Evolutionary conservation across 192 early-diverging fungal genomes (phyloP).

Genomic region (Coemansia sp.): DNA sequence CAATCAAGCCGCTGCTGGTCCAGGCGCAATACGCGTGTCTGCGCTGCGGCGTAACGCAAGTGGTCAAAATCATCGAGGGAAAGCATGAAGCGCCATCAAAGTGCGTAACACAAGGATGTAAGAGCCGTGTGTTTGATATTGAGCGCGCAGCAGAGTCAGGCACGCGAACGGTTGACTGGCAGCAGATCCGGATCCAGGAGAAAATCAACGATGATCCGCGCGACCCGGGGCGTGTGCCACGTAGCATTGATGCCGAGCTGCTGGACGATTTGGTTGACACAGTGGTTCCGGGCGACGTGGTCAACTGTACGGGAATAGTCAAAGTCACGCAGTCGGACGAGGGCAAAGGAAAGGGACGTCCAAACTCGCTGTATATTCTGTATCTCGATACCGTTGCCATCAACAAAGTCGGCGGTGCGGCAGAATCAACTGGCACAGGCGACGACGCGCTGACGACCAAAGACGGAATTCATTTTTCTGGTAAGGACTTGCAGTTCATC

Average conservation of each 20-base stretch:
- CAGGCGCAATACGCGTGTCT: slow-evolving; percentile 67
- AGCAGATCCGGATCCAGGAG: slow-evolving; percentile 80
- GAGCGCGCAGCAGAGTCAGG: slow-evolving; percentile 52
- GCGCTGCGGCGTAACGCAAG: slow-evolving; percentile 59
- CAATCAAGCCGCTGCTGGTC: slow-evolving; percentile 66
- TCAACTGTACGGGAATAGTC: slow-evolving; percentile 71
- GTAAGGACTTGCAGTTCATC: slow-evolving; percentile 73
- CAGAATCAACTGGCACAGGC: slow-evolving; percentile 8
- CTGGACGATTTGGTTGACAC: slow-evolving; percentile 72
- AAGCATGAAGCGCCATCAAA: slow-evolving; percentile 61
- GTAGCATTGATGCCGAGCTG: slow-evolving; percentile 77
- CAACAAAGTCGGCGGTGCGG: slow-evolving; percentile 57
- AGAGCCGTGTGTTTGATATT: slow-evolving; percentile 63
- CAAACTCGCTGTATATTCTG: slow-evolving; percentile 68
- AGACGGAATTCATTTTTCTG: slow-evolving; percentile 68
- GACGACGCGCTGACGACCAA: slow-evolving; percentile 57
- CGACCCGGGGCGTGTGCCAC: slow-evolving; percentile 70
- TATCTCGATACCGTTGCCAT: slow-evolving; percentile 73
- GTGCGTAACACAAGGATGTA: slow-evolving; percentile 67
- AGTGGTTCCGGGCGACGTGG: slow-evolving; percentile 81
- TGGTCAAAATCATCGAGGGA: slow-evolving; percentile 64
- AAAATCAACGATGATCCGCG: slow-evolving; percentile 70
- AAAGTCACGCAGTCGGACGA: slow-evolving; percentile 66
- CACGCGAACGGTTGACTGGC: slow-evolving; percentile 72
- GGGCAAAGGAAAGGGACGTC: slow-evolving; percentile 57